Percentiles rank a stretch among this genome's conserved stretches.
Conservation (phyloP, 2,329 filamentous ascomycete species). For the Aspergillus flavus region DNA sequence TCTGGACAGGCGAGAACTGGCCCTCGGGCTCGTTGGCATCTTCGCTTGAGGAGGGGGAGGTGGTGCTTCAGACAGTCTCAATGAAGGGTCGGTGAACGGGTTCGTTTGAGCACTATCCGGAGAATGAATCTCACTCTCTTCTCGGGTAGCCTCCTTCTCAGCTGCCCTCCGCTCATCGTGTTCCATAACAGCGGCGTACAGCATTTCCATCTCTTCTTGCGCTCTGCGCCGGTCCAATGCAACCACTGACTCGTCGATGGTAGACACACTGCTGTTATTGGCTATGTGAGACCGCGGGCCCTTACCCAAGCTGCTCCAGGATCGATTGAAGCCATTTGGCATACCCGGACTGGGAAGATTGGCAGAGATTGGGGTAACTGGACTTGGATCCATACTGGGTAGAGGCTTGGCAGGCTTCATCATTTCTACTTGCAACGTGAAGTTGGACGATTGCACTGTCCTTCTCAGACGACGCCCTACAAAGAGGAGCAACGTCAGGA, state of each 20-base stretch:
- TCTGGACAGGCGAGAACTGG: slow-evolving; percentile 41
- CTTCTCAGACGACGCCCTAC: slow-evolving; percentile 60
- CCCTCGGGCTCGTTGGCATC: slow-evolving; percentile 33
- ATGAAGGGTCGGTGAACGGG: slow-evolving; percentile 34
- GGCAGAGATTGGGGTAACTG: slow-evolving; percentile 34
- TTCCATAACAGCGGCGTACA: slow-evolving; percentile 91
- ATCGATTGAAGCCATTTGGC: slow-evolving; percentile 38
- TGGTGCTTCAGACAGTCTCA: slow-evolving; percentile 29
- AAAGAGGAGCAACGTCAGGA: slow-evolving; percentile 67
- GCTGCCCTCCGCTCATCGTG: slow-evolving; percentile 65
- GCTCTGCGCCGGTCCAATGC: slow-evolving; percentile 73
- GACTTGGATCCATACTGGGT: slow-evolving; percentile 37
- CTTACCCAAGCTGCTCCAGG: slow-evolving; percentile 41
- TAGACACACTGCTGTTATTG: slow-evolving; percentile 64
- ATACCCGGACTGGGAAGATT: slow-evolving; percentile 40
- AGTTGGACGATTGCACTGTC: slow-evolving; percentile 55
- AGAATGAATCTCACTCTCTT: slow-evolving; percentile 23
- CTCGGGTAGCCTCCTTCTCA: slow-evolving; percentile 7
- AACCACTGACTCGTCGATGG: slow-evolving; percentile 77
- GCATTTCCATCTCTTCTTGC: slow-evolving; percentile 80
- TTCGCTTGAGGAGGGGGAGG: slow-evolving; percentile 21
- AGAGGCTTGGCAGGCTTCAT: slow-evolving; percentile 47
- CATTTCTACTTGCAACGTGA: slow-evolving; percentile 59
- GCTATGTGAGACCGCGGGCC: slow-evolving; percentile 41
- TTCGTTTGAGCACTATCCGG: slow-evolving; percentile 29